Evolutionary conservation across 768 basidiomycete genomes (phyloP).

Genomic region (Lanmaoa pseudosensibilis): DNA sequence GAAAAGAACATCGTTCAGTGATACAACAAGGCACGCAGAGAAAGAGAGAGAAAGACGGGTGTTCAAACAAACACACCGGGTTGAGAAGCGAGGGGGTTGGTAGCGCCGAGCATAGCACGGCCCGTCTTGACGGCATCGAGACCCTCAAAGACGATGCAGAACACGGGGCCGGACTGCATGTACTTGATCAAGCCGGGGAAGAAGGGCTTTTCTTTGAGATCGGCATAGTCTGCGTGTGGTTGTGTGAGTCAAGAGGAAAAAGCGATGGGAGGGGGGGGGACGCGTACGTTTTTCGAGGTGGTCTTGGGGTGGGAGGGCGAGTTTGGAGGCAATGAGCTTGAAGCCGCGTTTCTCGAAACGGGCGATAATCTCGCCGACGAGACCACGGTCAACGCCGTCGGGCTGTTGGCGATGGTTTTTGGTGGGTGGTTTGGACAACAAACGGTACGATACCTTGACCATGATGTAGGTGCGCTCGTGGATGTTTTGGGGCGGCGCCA

Average conservation of each 20-base stretch:
- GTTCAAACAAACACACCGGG: constrained; percentile 77
- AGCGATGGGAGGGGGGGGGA: background rate
- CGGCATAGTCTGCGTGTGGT: constrained; percentile 75
- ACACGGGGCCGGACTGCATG: constrained; percentile 95
- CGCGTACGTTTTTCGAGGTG: constrained; percentile 87
- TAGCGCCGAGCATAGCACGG: constrained; percentile 92
- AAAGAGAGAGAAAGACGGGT: too few species aligned
- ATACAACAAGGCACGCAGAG: background rate
- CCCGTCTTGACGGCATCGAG: constrained; percentile 94
- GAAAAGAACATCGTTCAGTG: background rate
- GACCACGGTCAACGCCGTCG: constrained; percentile 96
- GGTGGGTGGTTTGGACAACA: background rate
- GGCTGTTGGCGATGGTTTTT: constrained; percentile 55
- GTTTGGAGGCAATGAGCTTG: constrained; percentile 95
- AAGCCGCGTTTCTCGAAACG: constrained; percentile 98
- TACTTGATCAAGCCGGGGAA: constrained; percentile 96
- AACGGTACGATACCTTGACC: constrained; percentile 73
- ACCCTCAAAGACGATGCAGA: constrained; percentile 95
- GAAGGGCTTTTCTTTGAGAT: constrained; percentile 92
- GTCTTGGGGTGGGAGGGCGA: constrained; percentile 72
- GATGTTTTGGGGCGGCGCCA: constrained; percentile 28
- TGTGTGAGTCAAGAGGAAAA: too few species aligned
- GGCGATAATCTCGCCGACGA: constrained; percentile 92
- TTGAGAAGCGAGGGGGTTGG: constrained; percentile 90
- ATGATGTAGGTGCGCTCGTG: constrained; percentile 97